Base-by-base conservation (phyloP, 257 asterid species). In the Gynochthodes officinalis region DNA sequence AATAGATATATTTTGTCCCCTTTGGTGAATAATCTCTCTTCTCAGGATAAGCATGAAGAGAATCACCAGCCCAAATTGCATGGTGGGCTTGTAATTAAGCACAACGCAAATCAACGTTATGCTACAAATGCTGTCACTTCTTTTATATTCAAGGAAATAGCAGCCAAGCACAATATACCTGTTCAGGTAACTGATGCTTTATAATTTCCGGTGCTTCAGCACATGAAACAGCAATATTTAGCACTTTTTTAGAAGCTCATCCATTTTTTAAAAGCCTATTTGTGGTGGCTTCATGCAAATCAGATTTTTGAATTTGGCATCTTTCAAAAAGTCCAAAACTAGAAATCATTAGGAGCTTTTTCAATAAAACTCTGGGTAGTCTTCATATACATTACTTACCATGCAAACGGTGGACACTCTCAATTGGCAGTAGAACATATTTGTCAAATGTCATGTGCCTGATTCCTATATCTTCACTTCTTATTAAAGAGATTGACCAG, bases 91-190 rank as follows among this genome's bases (percentile, higher is more conserved):
- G 96, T 86, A 58, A 90, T 93, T 2, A 93, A 93, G 75, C 92
- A 89, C 83, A 93, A 90, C 16, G 98, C 95, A 9, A 93, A 89
- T 83, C 98, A 93, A 73, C 88, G 96, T 72, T 93, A 93, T 64
- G 97, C 97, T 55, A 90, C 98, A 33, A 93, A 93, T 75, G 95
- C 98, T 6, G 84, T 93, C 74, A 93, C 97, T 71, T 80, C 98
- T 70, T 93, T 93, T 76, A 59, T 87, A 49, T 89, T 93, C 84
- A 81, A 87, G 78, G 96, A 90, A 79, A 86, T 93, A 53, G 97
- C 98, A 49, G 76, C 84, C 70, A 89, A 79, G 74, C 91, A 93
- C 84, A 78, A 82, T 39, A 87, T 93, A 42, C 97, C 98, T 42
- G 69, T 86, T 59, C 98, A 93, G 97, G 97, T 92, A 68, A 67